phyloP scores from a whole-genome alignment of 345 rosid genomes.

The Combretum micranthum region DNA sequence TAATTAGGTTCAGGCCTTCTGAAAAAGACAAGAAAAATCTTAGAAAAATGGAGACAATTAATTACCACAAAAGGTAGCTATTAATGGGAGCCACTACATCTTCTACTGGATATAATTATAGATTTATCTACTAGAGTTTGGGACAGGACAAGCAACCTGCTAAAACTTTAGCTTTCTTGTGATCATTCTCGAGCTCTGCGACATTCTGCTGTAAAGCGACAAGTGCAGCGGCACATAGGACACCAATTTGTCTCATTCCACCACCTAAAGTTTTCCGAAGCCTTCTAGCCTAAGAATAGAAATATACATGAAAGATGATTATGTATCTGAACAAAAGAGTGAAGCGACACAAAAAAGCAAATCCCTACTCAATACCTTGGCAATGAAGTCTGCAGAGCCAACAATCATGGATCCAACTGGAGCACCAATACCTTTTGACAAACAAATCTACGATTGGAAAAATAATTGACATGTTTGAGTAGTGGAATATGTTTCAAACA shows the following conservation, averaged over 20 bases:
- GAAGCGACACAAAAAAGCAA: neutral
- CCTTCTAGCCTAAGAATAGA: slow-evolving; percentile 58
- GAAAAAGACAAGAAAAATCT: slow-evolving; percentile 6
- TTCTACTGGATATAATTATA: no score
- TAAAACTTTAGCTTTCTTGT: slow-evolving; percentile 66
- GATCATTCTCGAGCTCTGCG: slow-evolving; percentile 64
- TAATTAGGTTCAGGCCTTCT: slow-evolving; percentile 72
- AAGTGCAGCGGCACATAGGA: slow-evolving; percentile 79
- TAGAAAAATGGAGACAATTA: slow-evolving; percentile 4
- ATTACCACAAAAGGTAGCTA: neutral
- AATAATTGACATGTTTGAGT: neutral
- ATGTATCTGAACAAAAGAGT: slow-evolving; percentile 2
- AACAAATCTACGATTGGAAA: slow-evolving; percentile 46
- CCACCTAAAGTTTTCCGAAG: slow-evolving; percentile 92
- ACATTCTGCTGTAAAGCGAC: slow-evolving; percentile 66
- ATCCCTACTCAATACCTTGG: slow-evolving; percentile 38
- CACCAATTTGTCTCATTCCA: slow-evolving; percentile 89
- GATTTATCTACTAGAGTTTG: no score
- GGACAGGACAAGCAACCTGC: slow-evolving; percentile 37
- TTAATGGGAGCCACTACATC: neutral
- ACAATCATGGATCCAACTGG: slow-evolving; percentile 92
- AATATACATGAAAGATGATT: neutral
- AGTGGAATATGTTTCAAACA: neutral
- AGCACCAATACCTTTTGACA: slow-evolving; percentile 91
- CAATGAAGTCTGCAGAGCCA: slow-evolving; percentile 67